These are phyloP conservation scores for Camelina neglecta DNA, from an alignment of 345 rosid genomes.

Conservation along the genomic window DNA sequence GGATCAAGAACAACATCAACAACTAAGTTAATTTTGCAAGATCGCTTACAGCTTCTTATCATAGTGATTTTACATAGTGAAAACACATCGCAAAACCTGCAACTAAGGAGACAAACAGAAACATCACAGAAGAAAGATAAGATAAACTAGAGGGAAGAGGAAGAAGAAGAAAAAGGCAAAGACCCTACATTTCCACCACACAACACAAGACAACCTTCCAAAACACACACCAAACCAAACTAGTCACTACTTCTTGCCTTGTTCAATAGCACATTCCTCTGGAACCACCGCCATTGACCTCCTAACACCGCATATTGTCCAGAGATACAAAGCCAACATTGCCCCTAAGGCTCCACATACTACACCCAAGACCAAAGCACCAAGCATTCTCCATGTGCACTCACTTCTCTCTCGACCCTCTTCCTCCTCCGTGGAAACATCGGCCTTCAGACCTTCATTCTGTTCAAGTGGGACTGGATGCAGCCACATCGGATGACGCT, in stretches of 20 bases:
- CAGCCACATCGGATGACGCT: constrained; percentile 64
- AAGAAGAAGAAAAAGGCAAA: constrained; percentile 26
- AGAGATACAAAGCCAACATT: constrained; percentile 57
- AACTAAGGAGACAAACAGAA: constrained; percentile 38
- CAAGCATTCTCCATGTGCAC: constrained; percentile 58
- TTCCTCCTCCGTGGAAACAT: constrained; percentile 20
- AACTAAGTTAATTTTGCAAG: constrained; percentile 1
- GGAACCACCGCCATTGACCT: constrained; percentile 72
- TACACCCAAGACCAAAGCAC: constrained; percentile 62
- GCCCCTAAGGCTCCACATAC: constrained; percentile 76
- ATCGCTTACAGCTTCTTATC: constrained; percentile 32
- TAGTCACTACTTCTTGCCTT: constrained; percentile 53
- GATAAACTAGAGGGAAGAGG: background rate
- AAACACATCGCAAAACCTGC: constrained; percentile 47
- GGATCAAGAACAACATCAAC: constrained; percentile 3
- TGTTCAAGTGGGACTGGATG: constrained; percentile 78
- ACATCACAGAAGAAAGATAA: background rate
- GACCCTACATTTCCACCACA: constrained; percentile 60
- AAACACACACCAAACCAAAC: background rate
- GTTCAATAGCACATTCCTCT: constrained; percentile 61
- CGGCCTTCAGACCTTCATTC: constrained; percentile 46
- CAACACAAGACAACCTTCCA: constrained; percentile 35
- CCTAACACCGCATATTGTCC: constrained; percentile 61
- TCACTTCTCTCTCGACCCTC: constrained; percentile 30
- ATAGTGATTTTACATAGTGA: constrained; percentile 47